Conservation (phyloP, 2,329 filamentous ascomycete species). For the Colletotrichum graminicola region DNA sequence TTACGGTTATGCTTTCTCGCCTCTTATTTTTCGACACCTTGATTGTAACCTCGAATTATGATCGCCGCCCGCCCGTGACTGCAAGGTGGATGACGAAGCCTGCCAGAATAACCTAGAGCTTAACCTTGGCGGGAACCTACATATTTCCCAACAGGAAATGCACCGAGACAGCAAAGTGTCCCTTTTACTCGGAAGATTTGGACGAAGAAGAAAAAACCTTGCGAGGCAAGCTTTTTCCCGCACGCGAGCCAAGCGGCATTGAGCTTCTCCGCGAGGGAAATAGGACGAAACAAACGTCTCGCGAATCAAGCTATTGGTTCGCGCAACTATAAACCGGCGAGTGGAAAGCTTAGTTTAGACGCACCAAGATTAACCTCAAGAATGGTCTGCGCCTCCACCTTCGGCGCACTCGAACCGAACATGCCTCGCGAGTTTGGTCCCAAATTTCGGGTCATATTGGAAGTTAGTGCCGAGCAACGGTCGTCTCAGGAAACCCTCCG, state of each 20-base stretch:
- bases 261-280: neutral
- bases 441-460: slow-evolving; percentile 1
- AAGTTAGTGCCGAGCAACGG: slow-evolving; percentile 37
- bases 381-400: slow-evolving; percentile 18
- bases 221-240: neutral
- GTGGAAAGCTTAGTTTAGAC: neutral
- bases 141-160: neutral
- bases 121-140: slow-evolving; percentile 23
- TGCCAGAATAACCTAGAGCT: slow-evolving; percentile 20
- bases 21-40: neutral
- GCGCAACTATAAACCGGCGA: slow-evolving; percentile 1
- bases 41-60: neutral
- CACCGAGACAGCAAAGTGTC: neutral
- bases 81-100: slow-evolving; percentile 27
- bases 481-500: slow-evolving; percentile 26
- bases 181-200: neutral
- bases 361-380: slow-evolving; percentile 26
- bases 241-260: too few relatives aligned
- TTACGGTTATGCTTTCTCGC: neutral
- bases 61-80: neutral
- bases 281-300: neutral
- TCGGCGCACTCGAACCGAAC: slow-evolving; percentile 29
- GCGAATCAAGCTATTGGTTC: neutral
- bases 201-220: neutral
- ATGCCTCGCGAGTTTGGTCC: slow-evolving; percentile 2